Conservation (phyloP, 768 basidiomycete species). For the Tylopilus sp. region DNA sequence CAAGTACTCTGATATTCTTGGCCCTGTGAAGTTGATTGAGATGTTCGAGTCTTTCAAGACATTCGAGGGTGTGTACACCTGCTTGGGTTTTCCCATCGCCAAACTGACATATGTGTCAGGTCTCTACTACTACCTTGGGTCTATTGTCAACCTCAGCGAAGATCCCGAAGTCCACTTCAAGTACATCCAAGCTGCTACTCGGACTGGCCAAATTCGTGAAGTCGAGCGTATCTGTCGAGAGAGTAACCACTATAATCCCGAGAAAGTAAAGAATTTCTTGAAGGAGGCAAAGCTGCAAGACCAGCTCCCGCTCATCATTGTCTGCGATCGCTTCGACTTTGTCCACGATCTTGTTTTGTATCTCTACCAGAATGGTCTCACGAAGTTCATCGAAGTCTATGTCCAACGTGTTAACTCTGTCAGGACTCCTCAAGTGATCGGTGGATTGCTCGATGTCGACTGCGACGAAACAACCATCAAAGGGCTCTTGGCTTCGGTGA, state of each 20-base stretch:
- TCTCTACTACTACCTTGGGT: constrained; percentile 98
- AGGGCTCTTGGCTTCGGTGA: constrained; percentile 87
- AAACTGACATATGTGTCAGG: constrained; percentile 37
- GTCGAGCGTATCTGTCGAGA: constrained; percentile 99
- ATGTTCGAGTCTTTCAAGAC: constrained; percentile 98
- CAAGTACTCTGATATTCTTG: constrained; percentile 97
- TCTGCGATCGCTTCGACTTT: constrained; percentile 99
- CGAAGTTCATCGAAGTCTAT: constrained; percentile 99
- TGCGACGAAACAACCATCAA: constrained; percentile 97
- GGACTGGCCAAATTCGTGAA: constrained; percentile 97
- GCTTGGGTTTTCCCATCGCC: neutral
- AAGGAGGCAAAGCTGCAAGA: constrained; percentile 97
- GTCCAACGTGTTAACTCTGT: constrained; percentile 98
- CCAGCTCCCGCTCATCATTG: constrained; percentile 97
- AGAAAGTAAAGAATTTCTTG: constrained; percentile 99
- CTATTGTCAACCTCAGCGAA: constrained; percentile 93
- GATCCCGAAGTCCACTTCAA: constrained; percentile 99
- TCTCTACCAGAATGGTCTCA: constrained; percentile 95
- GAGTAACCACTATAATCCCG: constrained; percentile 96
- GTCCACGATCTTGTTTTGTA: constrained; percentile 99
- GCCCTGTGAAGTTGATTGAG: constrained; percentile 95
- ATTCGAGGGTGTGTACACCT: constrained; percentile 69
- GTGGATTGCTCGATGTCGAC: constrained; percentile 95
- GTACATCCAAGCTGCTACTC: constrained; percentile 98
- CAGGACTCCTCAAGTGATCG: constrained; percentile 94